Conservation (phyloP, 495 filamentous ascomycete genomes). For the Hypoxylon cercidicola region DNA sequence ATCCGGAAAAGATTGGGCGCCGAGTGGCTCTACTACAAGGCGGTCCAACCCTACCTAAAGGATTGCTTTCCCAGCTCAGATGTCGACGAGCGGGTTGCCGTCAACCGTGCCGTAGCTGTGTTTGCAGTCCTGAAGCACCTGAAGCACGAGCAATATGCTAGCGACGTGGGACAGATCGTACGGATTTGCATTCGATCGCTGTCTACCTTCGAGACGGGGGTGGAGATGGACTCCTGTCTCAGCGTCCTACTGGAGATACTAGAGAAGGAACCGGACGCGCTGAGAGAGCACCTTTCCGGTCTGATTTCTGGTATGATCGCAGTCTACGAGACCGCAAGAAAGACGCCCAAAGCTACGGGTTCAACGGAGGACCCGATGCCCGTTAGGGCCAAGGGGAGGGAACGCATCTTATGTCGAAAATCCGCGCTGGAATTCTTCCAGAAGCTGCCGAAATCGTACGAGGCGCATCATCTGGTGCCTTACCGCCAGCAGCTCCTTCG, state of each 20-base stretch:
- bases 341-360: constrained; percentile 16
- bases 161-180: constrained; percentile 49
- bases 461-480: constrained; percentile 50
- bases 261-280: constrained; percentile 45
- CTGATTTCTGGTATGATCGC: constrained; percentile 46
- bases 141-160: constrained; percentile 53
- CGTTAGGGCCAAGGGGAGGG: neutral
- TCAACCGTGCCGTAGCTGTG: constrained; percentile 39
- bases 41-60: constrained; percentile 33
- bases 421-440: constrained; percentile 53
- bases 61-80: constrained; percentile 30
- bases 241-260: constrained; percentile 53
- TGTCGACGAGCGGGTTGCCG: constrained; percentile 18
- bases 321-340: constrained; percentile 43
- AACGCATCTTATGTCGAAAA: constrained; percentile 44
- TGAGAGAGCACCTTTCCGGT: constrained; percentile 50
- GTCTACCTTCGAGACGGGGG: constrained; percentile 31
- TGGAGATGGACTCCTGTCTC: constrained; percentile 49
- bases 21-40: constrained; percentile 40
- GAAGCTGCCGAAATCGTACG: constrained; percentile 52
- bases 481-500: constrained; percentile 49
- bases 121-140: constrained; percentile 56
- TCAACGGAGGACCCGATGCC: constrained; percentile 3
- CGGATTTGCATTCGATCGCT: constrained; percentile 53
- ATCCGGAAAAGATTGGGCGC: constrained; percentile 31